Evolutionary conservation across 2,329 filamentous ascomycete genomes (phyloP).

Genomic region (Akanthomyces dipterigenus): DNA sequence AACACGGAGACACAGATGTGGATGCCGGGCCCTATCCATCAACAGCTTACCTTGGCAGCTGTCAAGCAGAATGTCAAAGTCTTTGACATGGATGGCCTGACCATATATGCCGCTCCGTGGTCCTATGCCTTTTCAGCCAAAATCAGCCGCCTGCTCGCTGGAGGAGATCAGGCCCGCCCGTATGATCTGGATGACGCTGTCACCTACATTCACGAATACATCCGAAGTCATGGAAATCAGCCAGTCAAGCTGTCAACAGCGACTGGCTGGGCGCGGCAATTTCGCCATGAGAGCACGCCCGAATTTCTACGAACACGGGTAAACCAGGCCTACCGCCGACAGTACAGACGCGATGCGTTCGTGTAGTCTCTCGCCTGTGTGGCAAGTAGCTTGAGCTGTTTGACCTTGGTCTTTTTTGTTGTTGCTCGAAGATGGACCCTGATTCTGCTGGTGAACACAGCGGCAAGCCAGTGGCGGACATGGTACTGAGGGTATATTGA

Average conservation of each 20-base stretch:
- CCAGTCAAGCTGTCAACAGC: background rate
- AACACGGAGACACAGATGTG: constrained; percentile 20
- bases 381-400: background rate
- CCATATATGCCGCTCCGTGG: constrained; percentile 18
- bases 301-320: background rate
- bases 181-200: constrained; percentile 19
- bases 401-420: too few relatives aligned
- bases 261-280: background rate
- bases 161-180: constrained; percentile 13
- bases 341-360: background rate
- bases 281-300: background rate
- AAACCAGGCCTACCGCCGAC: background rate
- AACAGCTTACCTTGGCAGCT: constrained; percentile 16
- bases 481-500: background rate
- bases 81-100: constrained; percentile 17
- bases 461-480: too few relatives aligned
- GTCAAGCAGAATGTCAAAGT: constrained; percentile 15
- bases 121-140: constrained; percentile 18
- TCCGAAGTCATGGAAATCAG: background rate
- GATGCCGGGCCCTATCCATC: constrained; percentile 4
- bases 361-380: background rate
- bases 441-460: background rate
- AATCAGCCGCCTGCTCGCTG: constrained; percentile 15
- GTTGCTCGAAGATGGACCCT: too few relatives aligned
- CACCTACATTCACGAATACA: constrained; percentile 16